phyloP scores from a whole-genome alignment of 2,329 filamentous ascomycete species.

The Endocalyx cinctus region DNA sequence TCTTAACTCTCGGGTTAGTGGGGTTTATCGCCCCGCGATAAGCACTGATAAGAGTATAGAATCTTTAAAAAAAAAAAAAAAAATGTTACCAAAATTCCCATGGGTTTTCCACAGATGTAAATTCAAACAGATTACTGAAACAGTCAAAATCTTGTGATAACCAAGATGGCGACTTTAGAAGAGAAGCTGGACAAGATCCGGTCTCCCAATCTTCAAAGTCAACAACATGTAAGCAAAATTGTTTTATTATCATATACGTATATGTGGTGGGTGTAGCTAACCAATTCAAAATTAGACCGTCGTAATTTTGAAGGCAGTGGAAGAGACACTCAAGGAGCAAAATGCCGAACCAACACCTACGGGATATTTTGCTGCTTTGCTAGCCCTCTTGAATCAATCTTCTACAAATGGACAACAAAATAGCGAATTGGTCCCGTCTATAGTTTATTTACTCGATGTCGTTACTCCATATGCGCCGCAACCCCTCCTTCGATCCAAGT shows the following conservation, averaged over 20 bases:
- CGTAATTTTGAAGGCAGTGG: conserved; percentile 83
- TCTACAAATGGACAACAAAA: conserved; percentile 65
- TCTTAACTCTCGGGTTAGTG: too few species aligned
- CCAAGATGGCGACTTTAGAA: conserved; percentile 58
- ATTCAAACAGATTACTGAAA: too few species aligned
- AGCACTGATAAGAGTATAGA: conserved; percentile 21
- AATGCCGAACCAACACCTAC: conserved; percentile 79
- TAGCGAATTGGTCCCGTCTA: conserved; percentile 76
- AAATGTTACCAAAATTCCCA: conserved; percentile 21
- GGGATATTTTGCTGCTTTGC: conserved; percentile 91
- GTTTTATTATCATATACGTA: too few species aligned
- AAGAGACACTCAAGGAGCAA: conserved; percentile 86
- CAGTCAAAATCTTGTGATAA: too few species aligned
- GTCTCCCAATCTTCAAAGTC: conserved; percentile 91
- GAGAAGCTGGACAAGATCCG: conserved; percentile 97
- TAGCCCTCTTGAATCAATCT: conserved; percentile 79
- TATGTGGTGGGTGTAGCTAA: too few species aligned
- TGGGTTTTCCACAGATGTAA: conserved; percentile 6
- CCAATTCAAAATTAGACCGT: too few species aligned
- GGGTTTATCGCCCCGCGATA: conserved; percentile 17
- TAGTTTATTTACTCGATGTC: conserved; percentile 93
- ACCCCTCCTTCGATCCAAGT: conserved; percentile 87
- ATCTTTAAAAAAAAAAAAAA: conserved; percentile 20
- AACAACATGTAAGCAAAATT: conserved; percentile 82
- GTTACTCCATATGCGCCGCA: conserved; percentile 81